These are phyloP conservation scores for Botryobasidium botryosum DNA, from an alignment of 768 basidiomycete species.

Conservation along the genomic window DNA sequence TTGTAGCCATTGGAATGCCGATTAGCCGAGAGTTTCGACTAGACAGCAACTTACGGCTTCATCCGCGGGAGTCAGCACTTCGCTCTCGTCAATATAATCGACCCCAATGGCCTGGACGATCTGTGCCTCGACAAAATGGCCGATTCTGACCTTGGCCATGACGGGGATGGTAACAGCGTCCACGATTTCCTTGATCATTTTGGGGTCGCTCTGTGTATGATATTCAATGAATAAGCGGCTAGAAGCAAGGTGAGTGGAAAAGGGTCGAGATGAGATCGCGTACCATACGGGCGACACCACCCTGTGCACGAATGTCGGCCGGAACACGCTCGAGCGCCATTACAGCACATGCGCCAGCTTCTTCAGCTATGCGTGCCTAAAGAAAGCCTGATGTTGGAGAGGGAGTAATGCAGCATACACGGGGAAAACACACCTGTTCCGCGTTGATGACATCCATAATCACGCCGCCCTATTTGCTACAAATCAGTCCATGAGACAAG, in stretches of 20 bases:
- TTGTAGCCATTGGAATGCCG: neutral
- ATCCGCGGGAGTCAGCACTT: slow-evolving; percentile 91
- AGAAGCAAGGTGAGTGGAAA: slow-evolving; percentile 10
- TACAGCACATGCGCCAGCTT: slow-evolving; percentile 93
- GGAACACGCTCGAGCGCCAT: slow-evolving; percentile 95
- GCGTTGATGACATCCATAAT: slow-evolving; percentile 93
- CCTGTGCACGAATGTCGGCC: slow-evolving; percentile 80
- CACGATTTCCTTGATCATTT: slow-evolving; percentile 93
- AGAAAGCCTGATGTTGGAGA: no score
- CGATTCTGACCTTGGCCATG: slow-evolving; percentile 93
- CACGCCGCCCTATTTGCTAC: slow-evolving; percentile 45
- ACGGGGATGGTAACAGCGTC: slow-evolving; percentile 92
- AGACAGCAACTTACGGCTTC: slow-evolving; percentile 23
- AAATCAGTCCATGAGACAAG: slow-evolving; percentile 2
- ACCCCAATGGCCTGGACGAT: slow-evolving; percentile 88
- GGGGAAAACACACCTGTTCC: slow-evolving; percentile 31
- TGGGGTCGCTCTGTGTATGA: slow-evolving; percentile 62
- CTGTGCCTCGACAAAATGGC: slow-evolving; percentile 95
- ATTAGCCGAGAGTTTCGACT: neutral
- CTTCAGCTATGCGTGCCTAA: slow-evolving; percentile 89
- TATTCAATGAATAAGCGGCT: neutral
- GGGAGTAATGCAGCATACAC: neutral
- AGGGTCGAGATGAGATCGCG: slow-evolving; percentile 15
- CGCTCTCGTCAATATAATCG: slow-evolving; percentile 93
- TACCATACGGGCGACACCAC: slow-evolving; percentile 95